phyloP scores from a whole-genome alignment of 306 rosid genomes.

The Fragaria ananassa region DNA sequence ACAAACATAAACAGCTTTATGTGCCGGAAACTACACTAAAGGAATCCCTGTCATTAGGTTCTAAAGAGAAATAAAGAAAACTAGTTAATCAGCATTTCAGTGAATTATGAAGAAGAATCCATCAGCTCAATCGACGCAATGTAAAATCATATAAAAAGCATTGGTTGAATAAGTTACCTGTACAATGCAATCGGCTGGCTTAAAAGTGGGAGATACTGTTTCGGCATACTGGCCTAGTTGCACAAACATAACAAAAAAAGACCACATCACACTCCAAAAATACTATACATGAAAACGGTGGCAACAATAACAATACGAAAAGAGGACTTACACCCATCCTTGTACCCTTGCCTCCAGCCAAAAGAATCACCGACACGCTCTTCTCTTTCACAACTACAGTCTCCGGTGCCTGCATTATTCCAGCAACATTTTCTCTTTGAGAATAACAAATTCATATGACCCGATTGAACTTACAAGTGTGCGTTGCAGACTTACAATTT shows the following conservation, averaged over 20 bases:
- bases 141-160: background rate
- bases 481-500: background rate
- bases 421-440: background rate
- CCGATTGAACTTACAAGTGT: background rate
- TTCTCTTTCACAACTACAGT: constrained; percentile 36
- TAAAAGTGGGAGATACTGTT: constrained; percentile 95
- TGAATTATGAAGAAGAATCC: background rate
- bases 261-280: constrained; percentile 9
- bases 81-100: background rate
- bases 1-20: background rate
- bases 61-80: constrained; percentile 7
- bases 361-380: constrained; percentile 68
- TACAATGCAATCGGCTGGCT: constrained; percentile 85
- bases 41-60: background rate
- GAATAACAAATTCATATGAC: background rate
- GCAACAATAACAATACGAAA: background rate
- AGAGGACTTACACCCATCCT: constrained; percentile 76
- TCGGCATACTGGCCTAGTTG: constrained; percentile 81
- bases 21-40: background rate
- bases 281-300: background rate
- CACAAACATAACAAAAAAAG: constrained; percentile 24
- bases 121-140: background rate
- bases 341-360: constrained; percentile 85
- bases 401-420: constrained; percentile 21
- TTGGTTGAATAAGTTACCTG: constrained; percentile 46